Conservation (phyloP, 1,284 basidiomycete genomes). For the Erythrobasidium hasegawianum region DNA sequence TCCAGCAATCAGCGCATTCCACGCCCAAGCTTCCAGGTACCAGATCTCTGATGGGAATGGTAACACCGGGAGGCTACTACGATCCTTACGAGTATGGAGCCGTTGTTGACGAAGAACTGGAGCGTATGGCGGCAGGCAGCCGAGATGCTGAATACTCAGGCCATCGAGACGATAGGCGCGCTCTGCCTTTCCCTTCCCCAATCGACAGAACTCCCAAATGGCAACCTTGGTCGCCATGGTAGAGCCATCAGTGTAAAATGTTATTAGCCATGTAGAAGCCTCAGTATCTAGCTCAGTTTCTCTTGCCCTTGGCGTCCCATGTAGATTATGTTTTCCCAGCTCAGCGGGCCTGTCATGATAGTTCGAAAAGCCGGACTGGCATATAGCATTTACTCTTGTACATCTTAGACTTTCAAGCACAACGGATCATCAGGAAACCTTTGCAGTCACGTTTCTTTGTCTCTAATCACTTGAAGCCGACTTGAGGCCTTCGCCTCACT, state of each 20-base stretch:
- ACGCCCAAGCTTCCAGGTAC: constrained; percentile 12
- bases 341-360: too few species aligned
- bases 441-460: too few species aligned
- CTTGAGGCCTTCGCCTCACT: too few species aligned
- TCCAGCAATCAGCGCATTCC: constrained; percentile 4
- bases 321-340: too few species aligned
- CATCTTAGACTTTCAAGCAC: too few species aligned
- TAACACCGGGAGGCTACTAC: constrained; percentile 26
- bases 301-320: too few species aligned
- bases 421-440: too few species aligned
- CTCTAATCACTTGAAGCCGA: too few species aligned
- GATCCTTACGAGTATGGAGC: constrained; percentile 38
- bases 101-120: constrained; percentile 32
- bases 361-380: too few species aligned
- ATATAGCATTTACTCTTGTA: too few species aligned
- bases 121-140: constrained; percentile 24
- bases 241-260: background rate
- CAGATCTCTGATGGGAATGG: constrained; percentile 6
- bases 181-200: constrained; percentile 32
- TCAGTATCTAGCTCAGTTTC: too few species aligned
- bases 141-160: constrained; percentile 3
- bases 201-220: constrained; percentile 29
- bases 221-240: constrained; percentile 35
- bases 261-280: too few species aligned
- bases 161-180: background rate